phyloP scores from a whole-genome alignment of 1,139 yeast genomes.

The Debaryomyces sp. region DNA sequence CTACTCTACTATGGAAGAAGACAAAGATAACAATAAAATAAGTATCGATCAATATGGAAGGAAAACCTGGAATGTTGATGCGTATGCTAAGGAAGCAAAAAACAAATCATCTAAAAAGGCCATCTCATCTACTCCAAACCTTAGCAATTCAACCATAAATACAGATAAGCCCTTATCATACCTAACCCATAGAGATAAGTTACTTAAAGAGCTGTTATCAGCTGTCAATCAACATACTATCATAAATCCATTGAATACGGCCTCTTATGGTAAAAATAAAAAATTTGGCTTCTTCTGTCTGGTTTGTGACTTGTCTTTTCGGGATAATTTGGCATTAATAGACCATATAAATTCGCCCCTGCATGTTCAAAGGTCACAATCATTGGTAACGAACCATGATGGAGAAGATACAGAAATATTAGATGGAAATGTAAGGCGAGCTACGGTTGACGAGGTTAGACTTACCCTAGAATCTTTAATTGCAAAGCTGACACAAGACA shows the following conservation, averaged over 20 bases:
- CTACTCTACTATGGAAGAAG: neutral
- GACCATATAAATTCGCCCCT: slow-evolving; percentile 81
- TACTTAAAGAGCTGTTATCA: slow-evolving; percentile 33
- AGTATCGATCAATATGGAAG: slow-evolving; percentile 59
- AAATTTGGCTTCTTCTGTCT: slow-evolving; percentile 85
- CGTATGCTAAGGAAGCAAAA: slow-evolving; percentile 54
- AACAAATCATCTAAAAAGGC: slow-evolving; percentile 20
- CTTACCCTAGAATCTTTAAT: slow-evolving; percentile 37
- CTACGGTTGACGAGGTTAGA: slow-evolving; percentile 33
- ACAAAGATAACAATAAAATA: slow-evolving; percentile 14
- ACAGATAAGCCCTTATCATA: slow-evolving; percentile 26
- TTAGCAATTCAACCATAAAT: slow-evolving; percentile 2
- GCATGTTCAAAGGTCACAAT: slow-evolving; percentile 45
- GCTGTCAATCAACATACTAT: slow-evolving; percentile 41
- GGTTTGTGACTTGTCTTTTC: slow-evolving; percentile 73
- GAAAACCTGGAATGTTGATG: slow-evolving; percentile 70
- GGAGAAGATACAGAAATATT: slow-evolving; percentile 29
- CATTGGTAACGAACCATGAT: slow-evolving; percentile 30
- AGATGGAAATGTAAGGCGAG: slow-evolving; percentile 37
- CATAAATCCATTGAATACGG: slow-evolving; percentile 26
- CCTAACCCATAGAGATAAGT: slow-evolving; percentile 33
- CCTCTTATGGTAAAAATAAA: slow-evolving; percentile 45
- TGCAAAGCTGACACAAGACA: slow-evolving; percentile 24
- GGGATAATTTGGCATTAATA: slow-evolving; percentile 77
- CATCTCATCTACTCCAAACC: slow-evolving; percentile 6